These are phyloP conservation scores for Priceomyces haplophilus DNA, from an alignment of 805 yeast species.

Conservation along the genomic window DNA sequence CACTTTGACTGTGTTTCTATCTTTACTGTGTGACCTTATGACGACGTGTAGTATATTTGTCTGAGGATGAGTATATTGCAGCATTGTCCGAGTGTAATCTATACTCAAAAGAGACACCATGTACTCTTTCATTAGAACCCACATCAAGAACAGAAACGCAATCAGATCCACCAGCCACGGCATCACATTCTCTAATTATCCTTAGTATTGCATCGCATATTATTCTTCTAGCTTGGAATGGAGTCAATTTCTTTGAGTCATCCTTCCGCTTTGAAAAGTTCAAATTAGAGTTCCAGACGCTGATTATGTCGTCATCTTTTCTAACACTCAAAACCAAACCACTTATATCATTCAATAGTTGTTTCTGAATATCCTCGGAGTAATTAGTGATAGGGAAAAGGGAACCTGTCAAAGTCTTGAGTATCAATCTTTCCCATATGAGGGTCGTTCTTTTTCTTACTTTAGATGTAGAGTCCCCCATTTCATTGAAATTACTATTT, in stretches of 20 bases:
- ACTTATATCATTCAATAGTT: slow-evolving; percentile 48
- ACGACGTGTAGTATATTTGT: slow-evolving; percentile 7
- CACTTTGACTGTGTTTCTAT: not conserved
- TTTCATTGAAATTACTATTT: slow-evolving; percentile 14
- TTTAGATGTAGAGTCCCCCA: slow-evolving; percentile 18
- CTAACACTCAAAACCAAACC: slow-evolving; percentile 61
- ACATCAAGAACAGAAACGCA: slow-evolving; percentile 28
- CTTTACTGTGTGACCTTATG: slow-evolving; percentile 1
- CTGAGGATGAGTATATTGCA: slow-evolving; percentile 10
- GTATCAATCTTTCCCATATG: slow-evolving; percentile 55
- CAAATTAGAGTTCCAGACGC: slow-evolving; percentile 59
- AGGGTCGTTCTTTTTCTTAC: slow-evolving; percentile 36
- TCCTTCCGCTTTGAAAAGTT: slow-evolving; percentile 26
- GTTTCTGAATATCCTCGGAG: slow-evolving; percentile 33
- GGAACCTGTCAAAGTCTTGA: slow-evolving; percentile 51
- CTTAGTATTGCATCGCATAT: slow-evolving; percentile 47
- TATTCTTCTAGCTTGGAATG: slow-evolving; percentile 44
- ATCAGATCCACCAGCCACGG: slow-evolving; percentile 36
- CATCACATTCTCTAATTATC: slow-evolving; percentile 47
- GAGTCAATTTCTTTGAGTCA: slow-evolving; percentile 29
- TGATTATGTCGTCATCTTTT: slow-evolving; percentile 55
- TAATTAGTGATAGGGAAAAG: slow-evolving; percentile 37
- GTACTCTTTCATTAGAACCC: slow-evolving; percentile 40
- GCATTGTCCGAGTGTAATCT: slow-evolving; percentile 42
- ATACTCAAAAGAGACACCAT: slow-evolving; percentile 46